Evolutionary conservation across 148 eudicot genomes (phyloP).

Genomic region (Camellia granthamiana): DNA sequence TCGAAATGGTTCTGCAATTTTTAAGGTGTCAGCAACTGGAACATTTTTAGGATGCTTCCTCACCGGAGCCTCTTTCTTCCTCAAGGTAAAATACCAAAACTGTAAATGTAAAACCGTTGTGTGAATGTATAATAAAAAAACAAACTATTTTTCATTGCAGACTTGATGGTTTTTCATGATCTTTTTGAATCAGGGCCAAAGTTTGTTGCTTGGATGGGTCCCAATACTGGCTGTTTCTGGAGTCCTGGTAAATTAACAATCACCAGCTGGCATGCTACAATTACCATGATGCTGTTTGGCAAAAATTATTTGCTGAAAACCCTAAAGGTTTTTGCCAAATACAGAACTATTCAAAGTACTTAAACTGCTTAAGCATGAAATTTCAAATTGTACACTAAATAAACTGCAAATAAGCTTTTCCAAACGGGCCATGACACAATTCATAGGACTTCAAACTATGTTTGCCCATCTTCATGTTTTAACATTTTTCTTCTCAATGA

Average conservation of each 20-base stretch:
- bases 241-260: conserved; percentile 49
- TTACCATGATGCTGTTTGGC: background rate
- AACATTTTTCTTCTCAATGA: background rate
- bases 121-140: background rate
- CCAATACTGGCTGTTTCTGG: conserved; percentile 73
- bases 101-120: too few species aligned
- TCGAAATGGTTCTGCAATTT: background rate
- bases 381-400: too few species aligned
- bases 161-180: background rate
- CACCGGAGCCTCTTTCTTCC: conserved; percentile 58
- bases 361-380: too few species aligned
- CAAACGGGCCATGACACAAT: too few species aligned
- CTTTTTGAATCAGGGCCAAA: conserved; percentile 41
- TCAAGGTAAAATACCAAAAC: conserved; percentile 43
- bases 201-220: conserved; percentile 50
- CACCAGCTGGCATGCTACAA: background rate
- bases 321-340: too few species aligned
- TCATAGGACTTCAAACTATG: too few species aligned
- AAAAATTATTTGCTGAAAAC: too few species aligned
- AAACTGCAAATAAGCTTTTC: too few species aligned
- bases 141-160: background rate
- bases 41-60: conserved; percentile 67
- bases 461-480: too few species aligned
- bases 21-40: conserved; percentile 72
- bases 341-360: too few species aligned